Conservation (phyloP, 2,329 filamentous ascomycete species). For the Epichloe hybrida region DNA sequence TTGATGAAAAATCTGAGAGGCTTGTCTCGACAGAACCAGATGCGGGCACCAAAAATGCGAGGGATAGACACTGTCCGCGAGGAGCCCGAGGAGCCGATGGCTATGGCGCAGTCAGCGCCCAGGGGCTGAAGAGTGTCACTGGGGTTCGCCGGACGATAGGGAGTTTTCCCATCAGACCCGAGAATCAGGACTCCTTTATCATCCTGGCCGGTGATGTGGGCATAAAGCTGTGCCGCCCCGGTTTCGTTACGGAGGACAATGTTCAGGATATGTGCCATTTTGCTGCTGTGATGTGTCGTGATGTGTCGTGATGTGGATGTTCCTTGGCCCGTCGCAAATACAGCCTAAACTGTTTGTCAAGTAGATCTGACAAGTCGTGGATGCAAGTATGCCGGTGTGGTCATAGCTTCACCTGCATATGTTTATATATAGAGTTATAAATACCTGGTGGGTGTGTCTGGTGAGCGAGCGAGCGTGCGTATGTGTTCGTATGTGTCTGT, state of each 20-base stretch:
- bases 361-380: neutral
- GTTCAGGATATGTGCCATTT: conserved; percentile 25
- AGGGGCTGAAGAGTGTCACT: conserved; percentile 35
- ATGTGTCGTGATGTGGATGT: too few species aligned
- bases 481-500: too few species aligned
- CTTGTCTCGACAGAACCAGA: conserved; percentile 54
- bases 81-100: conserved; percentile 46
- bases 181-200: conserved; percentile 49
- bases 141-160: conserved; percentile 52
- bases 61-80: conserved; percentile 51
- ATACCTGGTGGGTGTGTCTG: neutral
- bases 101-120: conserved; percentile 45
- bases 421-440: too few species aligned
- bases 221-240: conserved; percentile 41
- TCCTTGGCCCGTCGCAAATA: too few species aligned
- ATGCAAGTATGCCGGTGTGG: neutral
- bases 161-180: conserved; percentile 48
- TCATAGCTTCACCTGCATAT: too few species aligned
- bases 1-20: conserved; percentile 58
- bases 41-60: conserved; percentile 54
- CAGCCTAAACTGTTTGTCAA: too few species aligned
- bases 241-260: conserved; percentile 55
- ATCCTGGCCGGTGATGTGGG: conserved; percentile 54
- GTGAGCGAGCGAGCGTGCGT: neutral
- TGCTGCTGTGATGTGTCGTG: neutral